A percentile compares a stretch with the other conserved stretches of the same genome.
Conservation (phyloP, 2,329 filamentous ascomycete genomes). For the Didymella keratinophila region DNA sequence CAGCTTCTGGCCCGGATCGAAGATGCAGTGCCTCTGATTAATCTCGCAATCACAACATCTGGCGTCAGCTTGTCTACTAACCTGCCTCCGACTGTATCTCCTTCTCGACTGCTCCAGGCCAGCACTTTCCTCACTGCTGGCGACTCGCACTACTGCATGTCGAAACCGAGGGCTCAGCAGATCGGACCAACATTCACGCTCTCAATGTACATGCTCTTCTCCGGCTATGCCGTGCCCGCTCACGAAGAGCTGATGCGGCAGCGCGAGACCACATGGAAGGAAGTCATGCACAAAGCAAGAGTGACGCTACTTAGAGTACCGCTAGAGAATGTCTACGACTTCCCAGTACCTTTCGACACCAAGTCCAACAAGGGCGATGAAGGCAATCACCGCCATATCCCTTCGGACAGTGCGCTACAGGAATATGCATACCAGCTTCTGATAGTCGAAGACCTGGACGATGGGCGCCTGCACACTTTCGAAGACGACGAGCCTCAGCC, state of each 20-base stretch:
- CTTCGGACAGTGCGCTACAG: slow-evolving; percentile 56
- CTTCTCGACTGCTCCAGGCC: slow-evolving; percentile 88
- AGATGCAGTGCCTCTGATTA: slow-evolving; percentile 88
- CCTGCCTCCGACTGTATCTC: slow-evolving; percentile 83
- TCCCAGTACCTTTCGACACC: slow-evolving; percentile 37
- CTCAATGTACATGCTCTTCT: slow-evolving; percentile 94
- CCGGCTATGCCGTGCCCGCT: slow-evolving; percentile 71
- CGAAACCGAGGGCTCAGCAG: slow-evolving; percentile 71
- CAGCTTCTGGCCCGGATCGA: slow-evolving; percentile 80
- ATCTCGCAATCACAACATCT: slow-evolving; percentile 91
- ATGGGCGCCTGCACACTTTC: slow-evolving; percentile 71
- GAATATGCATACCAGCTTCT: slow-evolving; percentile 84
- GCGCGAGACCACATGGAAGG: slow-evolving; percentile 85
- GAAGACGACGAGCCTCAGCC: slow-evolving; percentile 67
- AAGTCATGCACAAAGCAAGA: slow-evolving; percentile 91
- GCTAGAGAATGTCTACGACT: slow-evolving; percentile 62
- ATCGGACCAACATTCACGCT: slow-evolving; percentile 87
- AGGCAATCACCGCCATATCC: slow-evolving; percentile 41
- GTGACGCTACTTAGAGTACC: slow-evolving; percentile 80
- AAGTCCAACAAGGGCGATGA: slow-evolving; percentile 25
- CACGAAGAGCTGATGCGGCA: slow-evolving; percentile 66
- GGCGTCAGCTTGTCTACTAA: slow-evolving; percentile 85
- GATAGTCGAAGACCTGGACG: slow-evolving; percentile 82
- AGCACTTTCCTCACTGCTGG: slow-evolving; percentile 89
- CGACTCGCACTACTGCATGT: slow-evolving; percentile 79